Conservation (phyloP, 176 grass and related monocot species). For the Pharus latifolius region DNA sequence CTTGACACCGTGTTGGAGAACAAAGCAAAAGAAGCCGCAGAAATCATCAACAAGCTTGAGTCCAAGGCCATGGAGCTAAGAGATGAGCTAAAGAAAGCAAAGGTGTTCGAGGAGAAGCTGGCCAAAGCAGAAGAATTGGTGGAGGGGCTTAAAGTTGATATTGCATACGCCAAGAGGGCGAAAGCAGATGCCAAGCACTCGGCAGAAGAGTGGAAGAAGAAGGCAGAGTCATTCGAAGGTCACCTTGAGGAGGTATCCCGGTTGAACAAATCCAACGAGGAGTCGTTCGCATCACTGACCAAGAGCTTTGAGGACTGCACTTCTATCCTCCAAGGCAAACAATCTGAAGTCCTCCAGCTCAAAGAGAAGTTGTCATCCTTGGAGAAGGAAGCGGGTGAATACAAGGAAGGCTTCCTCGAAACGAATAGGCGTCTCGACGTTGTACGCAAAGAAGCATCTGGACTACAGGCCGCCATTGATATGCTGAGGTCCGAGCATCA, state of each 20-base stretch:
- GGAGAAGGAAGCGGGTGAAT: constrained; percentile 29
- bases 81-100: constrained; percentile 32
- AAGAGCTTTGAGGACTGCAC: constrained; percentile 35
- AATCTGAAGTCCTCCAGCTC: constrained; percentile 31
- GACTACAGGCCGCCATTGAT: constrained; percentile 23
- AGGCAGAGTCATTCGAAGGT: constrained; percentile 24
- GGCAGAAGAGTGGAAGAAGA: constrained; percentile 42
- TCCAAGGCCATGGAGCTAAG: constrained; percentile 8
- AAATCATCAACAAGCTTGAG: constrained; percentile 29
- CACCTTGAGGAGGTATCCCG: constrained; percentile 11
- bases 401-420: constrained; percentile 33
- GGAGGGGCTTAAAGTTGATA: constrained; percentile 47
- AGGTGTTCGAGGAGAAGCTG: constrained; percentile 35
- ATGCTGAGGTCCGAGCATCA: constrained; percentile 26
- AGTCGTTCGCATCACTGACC: constrained; percentile 24
- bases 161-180: constrained; percentile 45
- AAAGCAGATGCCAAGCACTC: constrained; percentile 41
- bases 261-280: constrained; percentile 28
- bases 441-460: background rate
- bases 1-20: constrained; percentile 30
- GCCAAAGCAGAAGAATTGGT: constrained; percentile 7
- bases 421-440: constrained; percentile 22
- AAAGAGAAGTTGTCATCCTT: constrained; percentile 11
- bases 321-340: constrained; percentile 25
- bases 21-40: constrained; percentile 27